Evolutionary conservation across 2,329 filamentous ascomycete species (phyloP).

Genomic region (Pyrenophora teres): DNA sequence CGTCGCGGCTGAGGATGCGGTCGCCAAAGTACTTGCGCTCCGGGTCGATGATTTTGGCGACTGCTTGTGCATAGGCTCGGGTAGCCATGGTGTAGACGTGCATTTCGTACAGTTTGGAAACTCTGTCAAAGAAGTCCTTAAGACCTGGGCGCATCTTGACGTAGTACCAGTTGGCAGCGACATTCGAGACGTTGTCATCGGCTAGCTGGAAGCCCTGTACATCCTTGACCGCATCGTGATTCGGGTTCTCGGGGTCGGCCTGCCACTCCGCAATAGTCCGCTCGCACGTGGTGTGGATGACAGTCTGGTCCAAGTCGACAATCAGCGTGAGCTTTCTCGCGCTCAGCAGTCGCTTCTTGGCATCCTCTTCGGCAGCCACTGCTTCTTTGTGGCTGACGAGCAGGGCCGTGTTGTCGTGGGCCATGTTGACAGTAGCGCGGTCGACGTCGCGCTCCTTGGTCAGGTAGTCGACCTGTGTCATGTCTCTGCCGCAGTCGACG

Average conservation of each 20-base stretch:
- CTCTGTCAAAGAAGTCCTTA: constrained; percentile 74
- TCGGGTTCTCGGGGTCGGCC: constrained; percentile 83
- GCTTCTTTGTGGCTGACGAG: constrained; percentile 85
- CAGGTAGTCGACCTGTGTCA: constrained; percentile 87
- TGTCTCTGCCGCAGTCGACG: constrained; percentile 90
- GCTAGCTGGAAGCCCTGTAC: constrained; percentile 86
- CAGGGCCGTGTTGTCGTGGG: constrained; percentile 85
- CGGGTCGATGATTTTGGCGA: constrained; percentile 91
- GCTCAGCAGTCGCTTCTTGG: constrained; percentile 79
- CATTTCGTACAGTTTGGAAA: constrained; percentile 85
- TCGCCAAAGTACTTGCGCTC: constrained; percentile 89
- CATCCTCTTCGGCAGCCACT: constrained; percentile 78
- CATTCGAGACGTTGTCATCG: constrained; percentile 64
- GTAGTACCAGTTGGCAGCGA: constrained; percentile 74
- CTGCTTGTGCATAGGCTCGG: constrained; percentile 89
- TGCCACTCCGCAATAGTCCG: constrained; percentile 97
- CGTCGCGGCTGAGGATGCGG: constrained; percentile 92
- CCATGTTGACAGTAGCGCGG: constrained; percentile 91
- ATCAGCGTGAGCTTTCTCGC: constrained; percentile 88
- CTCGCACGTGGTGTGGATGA: constrained; percentile 97
- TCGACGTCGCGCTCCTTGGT: constrained; percentile 77
- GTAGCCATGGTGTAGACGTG: constrained; percentile 99
- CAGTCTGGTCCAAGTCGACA: constrained; percentile 96
- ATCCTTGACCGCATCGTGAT: constrained; percentile 87
- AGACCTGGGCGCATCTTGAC: constrained; percentile 95